Conservation (phyloP, 441 rosid species). For the Geranium incanum region DNA sequence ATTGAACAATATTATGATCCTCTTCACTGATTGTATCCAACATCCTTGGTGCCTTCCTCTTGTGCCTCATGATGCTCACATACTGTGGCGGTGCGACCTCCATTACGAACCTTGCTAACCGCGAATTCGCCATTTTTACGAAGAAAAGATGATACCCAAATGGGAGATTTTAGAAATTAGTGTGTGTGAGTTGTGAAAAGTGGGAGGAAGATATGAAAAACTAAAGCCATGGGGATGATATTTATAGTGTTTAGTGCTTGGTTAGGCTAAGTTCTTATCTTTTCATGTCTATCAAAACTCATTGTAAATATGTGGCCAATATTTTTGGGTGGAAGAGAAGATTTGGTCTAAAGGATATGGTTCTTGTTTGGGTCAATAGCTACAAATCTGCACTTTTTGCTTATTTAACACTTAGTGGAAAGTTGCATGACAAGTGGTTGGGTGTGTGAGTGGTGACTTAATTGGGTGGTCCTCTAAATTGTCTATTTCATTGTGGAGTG, state of each 20-base stretch:
- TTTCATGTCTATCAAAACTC: slow-evolving; percentile 14
- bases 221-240: not conserved
- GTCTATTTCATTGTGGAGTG: too few relatives aligned
- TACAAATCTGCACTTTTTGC: slow-evolving; percentile 29
- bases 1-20: slow-evolving; percentile 32
- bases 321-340: too few relatives aligned
- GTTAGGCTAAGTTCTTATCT: slow-evolving; percentile 16
- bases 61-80: slow-evolving; percentile 58
- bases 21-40: slow-evolving; percentile 83
- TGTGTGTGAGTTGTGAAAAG: too few relatives aligned
- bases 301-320: too few relatives aligned
- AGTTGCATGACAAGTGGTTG: too few relatives aligned
- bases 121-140: slow-evolving; percentile 50
- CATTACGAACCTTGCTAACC: slow-evolving; percentile 56
- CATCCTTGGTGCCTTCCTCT: slow-evolving; percentile 50
- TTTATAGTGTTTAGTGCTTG: slow-evolving; percentile 29
- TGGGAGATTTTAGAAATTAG: too few relatives aligned
- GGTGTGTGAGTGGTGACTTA: too few relatives aligned
- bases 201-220: too few relatives aligned
- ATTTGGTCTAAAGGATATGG: slow-evolving; percentile 20
- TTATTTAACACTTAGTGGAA: slow-evolving; percentile 5
- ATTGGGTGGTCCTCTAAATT: too few relatives aligned
- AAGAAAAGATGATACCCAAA: too few relatives aligned
- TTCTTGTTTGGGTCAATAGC: slow-evolving; percentile 22
- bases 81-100: slow-evolving; percentile 91